Conservation (phyloP, 495 filamentous ascomycete species). For the Hyaloscypha variabilis region DNA sequence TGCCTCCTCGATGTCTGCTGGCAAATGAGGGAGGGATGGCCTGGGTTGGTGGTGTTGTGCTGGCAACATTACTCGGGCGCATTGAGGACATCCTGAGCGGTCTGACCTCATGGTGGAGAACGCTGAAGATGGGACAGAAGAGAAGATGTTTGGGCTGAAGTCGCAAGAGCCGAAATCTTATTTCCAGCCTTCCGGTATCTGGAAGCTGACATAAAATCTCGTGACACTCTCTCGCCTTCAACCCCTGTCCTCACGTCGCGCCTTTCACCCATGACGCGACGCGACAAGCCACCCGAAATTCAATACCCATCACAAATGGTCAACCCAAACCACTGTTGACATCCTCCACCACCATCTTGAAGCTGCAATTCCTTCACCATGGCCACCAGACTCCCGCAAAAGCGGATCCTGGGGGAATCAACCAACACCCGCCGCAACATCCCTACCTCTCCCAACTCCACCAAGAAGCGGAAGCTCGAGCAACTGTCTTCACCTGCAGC, state of each 20-base stretch:
- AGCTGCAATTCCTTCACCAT: slow-evolving; percentile 27
- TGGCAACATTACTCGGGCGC: background rate
- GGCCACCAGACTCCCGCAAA: slow-evolving; percentile 49
- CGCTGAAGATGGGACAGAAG: background rate
- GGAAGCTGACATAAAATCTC: too few relatives aligned
- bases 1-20: background rate
- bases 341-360: background rate
- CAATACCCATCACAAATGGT: background rate
- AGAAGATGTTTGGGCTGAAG: background rate
- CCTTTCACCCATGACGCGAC: slow-evolving; percentile 16
- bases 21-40: background rate
- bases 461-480: slow-evolving; percentile 82
- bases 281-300: background rate
- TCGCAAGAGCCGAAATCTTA: background rate
- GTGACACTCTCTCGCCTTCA: background rate
- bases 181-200: too few relatives aligned
- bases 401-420: slow-evolving; percentile 52
- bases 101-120: background rate
- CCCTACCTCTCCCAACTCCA: slow-evolving; percentile 36
- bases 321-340: slow-evolving; percentile 15
- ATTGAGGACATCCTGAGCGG: background rate
- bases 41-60: background rate
- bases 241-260: slow-evolving; percentile 14
- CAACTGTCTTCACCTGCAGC: slow-evolving; percentile 52
- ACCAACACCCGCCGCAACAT: slow-evolving; percentile 50